Conservation (phyloP, 2,329 filamentous ascomycete species). For the Didymella exigua region DNA sequence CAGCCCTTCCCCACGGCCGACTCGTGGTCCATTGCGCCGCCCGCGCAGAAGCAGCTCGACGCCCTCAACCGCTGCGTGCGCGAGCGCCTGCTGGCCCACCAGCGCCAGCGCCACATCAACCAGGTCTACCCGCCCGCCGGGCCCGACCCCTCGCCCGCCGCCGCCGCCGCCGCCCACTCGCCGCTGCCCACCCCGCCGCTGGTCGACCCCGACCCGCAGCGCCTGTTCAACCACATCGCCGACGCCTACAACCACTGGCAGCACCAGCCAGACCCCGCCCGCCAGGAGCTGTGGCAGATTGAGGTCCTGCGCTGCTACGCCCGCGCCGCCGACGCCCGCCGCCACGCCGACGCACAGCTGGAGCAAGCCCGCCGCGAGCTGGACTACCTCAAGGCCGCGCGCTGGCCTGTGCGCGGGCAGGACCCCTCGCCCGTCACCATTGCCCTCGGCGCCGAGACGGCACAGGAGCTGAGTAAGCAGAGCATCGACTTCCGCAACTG, state of each 20-base stretch:
- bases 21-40: constrained; percentile 82
- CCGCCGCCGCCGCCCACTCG: constrained; percentile 36
- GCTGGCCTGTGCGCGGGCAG: constrained; percentile 33
- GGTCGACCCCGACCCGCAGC: constrained; percentile 67
- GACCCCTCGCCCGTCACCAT: constrained; percentile 45
- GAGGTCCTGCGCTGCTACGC: constrained; percentile 55
- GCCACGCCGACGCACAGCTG: constrained; percentile 47
- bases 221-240: constrained; percentile 76
- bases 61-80: constrained; percentile 71
- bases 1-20: constrained; percentile 77
- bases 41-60: constrained; percentile 73
- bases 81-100: constrained; percentile 62
- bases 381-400: constrained; percentile 47
- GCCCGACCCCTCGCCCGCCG: constrained; percentile 35
- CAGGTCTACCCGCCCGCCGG: constrained; percentile 38
- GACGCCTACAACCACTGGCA: constrained; percentile 80
- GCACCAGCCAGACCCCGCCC: constrained; percentile 59
- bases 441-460: constrained; percentile 44
- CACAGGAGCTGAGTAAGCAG: constrained; percentile 48
- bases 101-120: constrained; percentile 44
- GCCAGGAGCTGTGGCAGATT: constrained; percentile 53
- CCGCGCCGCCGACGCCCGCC: constrained; percentile 47
- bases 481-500: constrained; percentile 48
- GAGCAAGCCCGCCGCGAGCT: constrained; percentile 51
- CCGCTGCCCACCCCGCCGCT: constrained; percentile 47